These are phyloP conservation scores for Taphrina populina DNA, from an alignment of 1,139 yeast species.

Conservation along the genomic window DNA sequence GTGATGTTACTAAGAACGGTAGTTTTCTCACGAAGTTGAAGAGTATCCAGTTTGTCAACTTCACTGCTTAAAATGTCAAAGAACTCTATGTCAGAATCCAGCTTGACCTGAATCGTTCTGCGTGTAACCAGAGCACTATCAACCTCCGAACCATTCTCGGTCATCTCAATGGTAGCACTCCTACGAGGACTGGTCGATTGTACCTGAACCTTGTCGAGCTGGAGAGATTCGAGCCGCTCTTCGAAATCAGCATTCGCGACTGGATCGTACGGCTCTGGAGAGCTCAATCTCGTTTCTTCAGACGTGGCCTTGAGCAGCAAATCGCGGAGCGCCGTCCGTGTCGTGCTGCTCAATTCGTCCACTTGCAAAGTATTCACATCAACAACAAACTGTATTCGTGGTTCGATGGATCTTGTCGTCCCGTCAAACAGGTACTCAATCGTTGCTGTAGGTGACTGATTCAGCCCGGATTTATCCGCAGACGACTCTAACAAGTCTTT, in stretches of 20 bases:
- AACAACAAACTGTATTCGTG: slow-evolving; percentile 39
- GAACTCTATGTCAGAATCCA: slow-evolving; percentile 53
- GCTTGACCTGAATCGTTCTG: slow-evolving; percentile 44
- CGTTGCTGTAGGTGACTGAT: slow-evolving; percentile 33
- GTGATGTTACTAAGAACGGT: slow-evolving; percentile 29
- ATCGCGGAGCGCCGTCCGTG: slow-evolving; percentile 28
- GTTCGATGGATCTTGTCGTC: slow-evolving; percentile 39
- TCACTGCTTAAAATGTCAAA: slow-evolving; percentile 61
- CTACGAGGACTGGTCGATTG: not conserved
- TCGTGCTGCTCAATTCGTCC: slow-evolving; percentile 20
- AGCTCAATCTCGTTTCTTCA: not conserved
- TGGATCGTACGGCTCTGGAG: slow-evolving; percentile 5
- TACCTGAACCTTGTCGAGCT: not conserved
- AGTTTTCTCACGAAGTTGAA: slow-evolving; percentile 52
- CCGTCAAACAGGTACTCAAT: slow-evolving; percentile 42
- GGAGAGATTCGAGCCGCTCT: slow-evolving; percentile 5
- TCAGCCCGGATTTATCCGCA: slow-evolving; percentile 38
- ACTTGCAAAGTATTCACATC: slow-evolving; percentile 13
- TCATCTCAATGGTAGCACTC: not conserved
- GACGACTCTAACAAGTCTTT: slow-evolving; percentile 26
- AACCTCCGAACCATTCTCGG: not conserved
- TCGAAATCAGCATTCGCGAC: slow-evolving; percentile 13
- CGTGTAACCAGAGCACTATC: slow-evolving; percentile 14
- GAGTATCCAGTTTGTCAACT: slow-evolving; percentile 53
- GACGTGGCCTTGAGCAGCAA: slow-evolving; percentile 16